phyloP scores from a whole-genome alignment of 2,329 filamentous ascomycete species.

The Knoxdaviesia capensis region DNA sequence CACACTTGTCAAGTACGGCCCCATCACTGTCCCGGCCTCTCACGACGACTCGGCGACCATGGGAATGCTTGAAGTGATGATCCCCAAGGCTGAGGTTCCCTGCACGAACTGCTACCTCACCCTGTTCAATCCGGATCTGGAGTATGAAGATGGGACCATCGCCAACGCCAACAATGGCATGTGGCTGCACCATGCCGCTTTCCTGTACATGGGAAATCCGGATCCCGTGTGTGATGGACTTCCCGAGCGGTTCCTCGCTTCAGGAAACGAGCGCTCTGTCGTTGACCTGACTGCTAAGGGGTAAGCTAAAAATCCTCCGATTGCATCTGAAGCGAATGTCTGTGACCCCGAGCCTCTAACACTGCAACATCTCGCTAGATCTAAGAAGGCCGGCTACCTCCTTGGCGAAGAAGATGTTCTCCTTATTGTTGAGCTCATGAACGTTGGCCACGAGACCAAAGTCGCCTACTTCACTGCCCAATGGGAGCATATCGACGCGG shows the following conservation, averaged over 20 bases:
- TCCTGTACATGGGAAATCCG: not conserved
- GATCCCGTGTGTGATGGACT: not conserved
- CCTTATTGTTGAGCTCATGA: slow-evolving; percentile 7
- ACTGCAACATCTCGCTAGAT: slow-evolving; percentile 2
- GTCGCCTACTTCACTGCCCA: slow-evolving; percentile 7
- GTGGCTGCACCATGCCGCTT: slow-evolving; percentile 11
- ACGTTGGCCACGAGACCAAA: slow-evolving; percentile 4
- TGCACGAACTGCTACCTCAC: slow-evolving; percentile 11
- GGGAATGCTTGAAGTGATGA: slow-evolving; percentile 6
- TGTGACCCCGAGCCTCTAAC: no score
- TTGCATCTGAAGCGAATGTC: not conserved
- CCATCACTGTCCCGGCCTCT: slow-evolving; percentile 6
- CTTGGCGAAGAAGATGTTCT: slow-evolving; percentile 5
- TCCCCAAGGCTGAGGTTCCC: slow-evolving; percentile 4
- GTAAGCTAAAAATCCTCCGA: slow-evolving; percentile 2
- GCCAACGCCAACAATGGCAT: slow-evolving; percentile 13
- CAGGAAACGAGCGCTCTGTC: slow-evolving; percentile 8
- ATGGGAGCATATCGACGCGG: slow-evolving; percentile 7
- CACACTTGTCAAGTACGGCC: slow-evolving; percentile 7
- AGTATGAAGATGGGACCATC: slow-evolving; percentile 10
- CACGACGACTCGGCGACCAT: slow-evolving; percentile 4
- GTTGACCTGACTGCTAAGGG: slow-evolving; percentile 7
- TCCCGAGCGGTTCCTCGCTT: slow-evolving; percentile 5
- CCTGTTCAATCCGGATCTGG: slow-evolving; percentile 8
- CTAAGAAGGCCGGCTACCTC: slow-evolving; percentile 7